phyloP scores from a whole-genome alignment of 352 stramenopile species.

The Peronospora belbahrii region DNA sequence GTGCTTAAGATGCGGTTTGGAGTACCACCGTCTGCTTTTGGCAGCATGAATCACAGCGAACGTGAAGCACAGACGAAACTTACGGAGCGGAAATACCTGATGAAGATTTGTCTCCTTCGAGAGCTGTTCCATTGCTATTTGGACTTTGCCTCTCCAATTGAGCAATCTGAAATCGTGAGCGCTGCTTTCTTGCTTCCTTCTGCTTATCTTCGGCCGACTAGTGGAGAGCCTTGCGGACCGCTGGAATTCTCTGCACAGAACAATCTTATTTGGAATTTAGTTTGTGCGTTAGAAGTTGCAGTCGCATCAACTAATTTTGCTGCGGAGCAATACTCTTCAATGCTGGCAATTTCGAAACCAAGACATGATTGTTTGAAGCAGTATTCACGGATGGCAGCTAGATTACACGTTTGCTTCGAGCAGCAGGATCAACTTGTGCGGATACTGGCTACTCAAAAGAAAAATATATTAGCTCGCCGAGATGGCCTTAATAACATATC shows the following conservation, averaged over 20 bases:
- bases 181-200: constrained; percentile 40
- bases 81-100: constrained; percentile 26
- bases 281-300: constrained; percentile 40
- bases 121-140: constrained; percentile 44
- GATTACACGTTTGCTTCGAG: constrained; percentile 40
- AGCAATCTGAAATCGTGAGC: constrained; percentile 34
- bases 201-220: constrained; percentile 8
- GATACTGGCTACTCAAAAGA: constrained; percentile 27
- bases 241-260: constrained; percentile 15
- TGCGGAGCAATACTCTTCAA: constrained; percentile 17
- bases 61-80: constrained; percentile 7
- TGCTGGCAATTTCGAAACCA: constrained; percentile 4
- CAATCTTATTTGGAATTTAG: constrained; percentile 43
- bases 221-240: constrained; percentile 4
- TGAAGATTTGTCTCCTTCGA: constrained; percentile 39
- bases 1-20: constrained; percentile 38
- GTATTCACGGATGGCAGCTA: constrained; percentile 20
- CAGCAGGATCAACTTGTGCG: constrained; percentile 34
- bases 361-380: constrained; percentile 23
- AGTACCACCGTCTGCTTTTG: constrained; percentile 5
- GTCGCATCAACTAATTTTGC: constrained; percentile 30
- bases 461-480: constrained; percentile 14
- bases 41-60: constrained; percentile 4
- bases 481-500: constrained; percentile 5
- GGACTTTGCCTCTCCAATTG: constrained; percentile 23